phyloP scores from a whole-genome alignment of 73 alveolate genomes.

The Halteria grandinella region DNA sequence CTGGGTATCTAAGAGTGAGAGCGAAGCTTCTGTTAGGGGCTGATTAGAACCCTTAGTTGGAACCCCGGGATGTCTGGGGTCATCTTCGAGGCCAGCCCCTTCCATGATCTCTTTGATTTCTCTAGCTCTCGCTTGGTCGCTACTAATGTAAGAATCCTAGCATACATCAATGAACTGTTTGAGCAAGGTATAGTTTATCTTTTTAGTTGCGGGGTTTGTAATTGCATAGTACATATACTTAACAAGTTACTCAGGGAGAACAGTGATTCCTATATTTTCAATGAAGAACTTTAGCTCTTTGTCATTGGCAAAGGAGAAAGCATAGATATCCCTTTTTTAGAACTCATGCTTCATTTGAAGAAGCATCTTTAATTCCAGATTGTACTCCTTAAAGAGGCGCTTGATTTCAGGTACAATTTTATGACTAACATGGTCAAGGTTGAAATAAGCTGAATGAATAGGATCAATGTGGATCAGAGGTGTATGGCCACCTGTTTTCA shows the following conservation, averaged over 20 bases:
- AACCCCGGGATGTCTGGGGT: too few relatives aligned
- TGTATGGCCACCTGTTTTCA: background rate
- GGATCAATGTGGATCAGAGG: background rate
- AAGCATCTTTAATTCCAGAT: background rate
- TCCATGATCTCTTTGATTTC: background rate
- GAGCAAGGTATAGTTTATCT: background rate
- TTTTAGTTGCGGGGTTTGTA: background rate
- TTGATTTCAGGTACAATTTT: background rate
- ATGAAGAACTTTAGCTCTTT: background rate
- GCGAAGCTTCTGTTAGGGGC: too few relatives aligned
- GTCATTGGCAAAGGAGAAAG: background rate
- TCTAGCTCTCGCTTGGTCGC: background rate
- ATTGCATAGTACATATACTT: background rate
- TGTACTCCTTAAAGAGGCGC: background rate
- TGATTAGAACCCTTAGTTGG: too few relatives aligned
- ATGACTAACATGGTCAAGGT: background rate
- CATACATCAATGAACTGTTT: background rate
- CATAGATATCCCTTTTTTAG: background rate
- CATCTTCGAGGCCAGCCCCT: background rate
- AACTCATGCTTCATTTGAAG: background rate
- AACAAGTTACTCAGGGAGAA: background rate
- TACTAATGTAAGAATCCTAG: background rate
- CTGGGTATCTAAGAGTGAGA: too few relatives aligned
- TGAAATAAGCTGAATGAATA: background rate
- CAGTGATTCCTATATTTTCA: background rate